Conservation (phyloP, 1,284 basidiomycete genomes). For the Cryptococcus sp. region DNA sequence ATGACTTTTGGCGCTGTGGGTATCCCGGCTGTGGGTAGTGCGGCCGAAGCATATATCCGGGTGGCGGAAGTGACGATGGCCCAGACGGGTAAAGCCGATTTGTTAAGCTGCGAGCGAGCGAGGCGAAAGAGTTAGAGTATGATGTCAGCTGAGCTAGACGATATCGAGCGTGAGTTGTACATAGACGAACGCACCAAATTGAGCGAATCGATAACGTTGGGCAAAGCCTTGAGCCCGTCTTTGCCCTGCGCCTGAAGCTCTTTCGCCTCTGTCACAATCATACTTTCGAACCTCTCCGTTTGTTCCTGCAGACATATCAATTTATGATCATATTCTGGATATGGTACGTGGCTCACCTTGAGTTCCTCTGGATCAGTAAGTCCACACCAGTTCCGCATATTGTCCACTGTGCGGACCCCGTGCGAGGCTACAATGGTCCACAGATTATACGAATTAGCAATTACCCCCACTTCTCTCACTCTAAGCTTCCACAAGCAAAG, state of each 20-base stretch:
- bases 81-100: constrained; percentile 60
- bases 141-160: too few relatives aligned
- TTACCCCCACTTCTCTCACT: too few relatives aligned
- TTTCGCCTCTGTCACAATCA: constrained; percentile 48
- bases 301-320: constrained; percentile 1
- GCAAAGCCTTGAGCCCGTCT: constrained; percentile 47
- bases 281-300: constrained; percentile 46
- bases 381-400: constrained; percentile 66
- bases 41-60: constrained; percentile 64
- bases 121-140: background rate
- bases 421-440: constrained; percentile 61
- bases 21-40: constrained; percentile 63
- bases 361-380: constrained; percentile 63
- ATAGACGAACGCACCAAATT: constrained; percentile 31
- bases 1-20: constrained; percentile 63
- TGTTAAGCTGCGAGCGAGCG: constrained; percentile 14
- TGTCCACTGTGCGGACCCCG: constrained; percentile 71
- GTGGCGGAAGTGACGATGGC: constrained; percentile 80
- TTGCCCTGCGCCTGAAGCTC: constrained; percentile 45
- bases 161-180: too few relatives aligned
- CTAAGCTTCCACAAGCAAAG: background rate
- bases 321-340: background rate
- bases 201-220: constrained; percentile 45
- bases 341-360: constrained; percentile 53
- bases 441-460: too few relatives aligned